Evolutionary conservation across 129 eudicot species (phyloP).

Genomic region (Oenanthe sinensis): DNA sequence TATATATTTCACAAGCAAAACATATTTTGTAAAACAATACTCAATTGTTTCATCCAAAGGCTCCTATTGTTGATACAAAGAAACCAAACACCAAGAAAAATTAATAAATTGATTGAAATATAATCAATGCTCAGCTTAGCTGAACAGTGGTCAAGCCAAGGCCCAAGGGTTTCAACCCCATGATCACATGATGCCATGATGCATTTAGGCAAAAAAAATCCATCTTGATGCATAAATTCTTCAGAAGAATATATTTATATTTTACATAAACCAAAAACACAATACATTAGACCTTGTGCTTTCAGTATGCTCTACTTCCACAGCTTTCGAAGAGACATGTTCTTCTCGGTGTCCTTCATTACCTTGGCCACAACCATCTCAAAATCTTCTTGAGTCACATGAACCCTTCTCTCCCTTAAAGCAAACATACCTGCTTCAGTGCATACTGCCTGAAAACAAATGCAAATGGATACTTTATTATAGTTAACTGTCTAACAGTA

Average conservation of each 20-base stretch:
- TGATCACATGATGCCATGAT: background rate
- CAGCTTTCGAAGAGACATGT: slow-evolving; percentile 28
- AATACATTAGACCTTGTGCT: background rate
- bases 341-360: slow-evolving; percentile 17
- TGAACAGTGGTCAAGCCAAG: background rate
- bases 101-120: no score
- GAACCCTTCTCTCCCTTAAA: slow-evolving; percentile 29
- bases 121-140: background rate
- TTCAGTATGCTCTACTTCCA: slow-evolving; percentile 15
- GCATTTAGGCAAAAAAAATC: background rate
- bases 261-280: background rate
- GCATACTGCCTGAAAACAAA: slow-evolving; percentile 22
- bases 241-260: background rate
- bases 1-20: no score
- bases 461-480: background rate
- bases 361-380: slow-evolving; percentile 28
- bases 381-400: slow-evolving; percentile 28
- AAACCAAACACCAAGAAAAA: no score
- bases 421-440: slow-evolving; percentile 32
- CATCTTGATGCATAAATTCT: background rate
- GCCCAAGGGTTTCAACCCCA: background rate
- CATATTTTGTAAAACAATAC: no score
- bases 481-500: background rate
- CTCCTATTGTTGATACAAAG: background rate
- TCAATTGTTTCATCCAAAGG: no score